Evolutionary conservation across 257 asterid species (phyloP).

Genomic region (Fraxinus cuspidata): DNA sequence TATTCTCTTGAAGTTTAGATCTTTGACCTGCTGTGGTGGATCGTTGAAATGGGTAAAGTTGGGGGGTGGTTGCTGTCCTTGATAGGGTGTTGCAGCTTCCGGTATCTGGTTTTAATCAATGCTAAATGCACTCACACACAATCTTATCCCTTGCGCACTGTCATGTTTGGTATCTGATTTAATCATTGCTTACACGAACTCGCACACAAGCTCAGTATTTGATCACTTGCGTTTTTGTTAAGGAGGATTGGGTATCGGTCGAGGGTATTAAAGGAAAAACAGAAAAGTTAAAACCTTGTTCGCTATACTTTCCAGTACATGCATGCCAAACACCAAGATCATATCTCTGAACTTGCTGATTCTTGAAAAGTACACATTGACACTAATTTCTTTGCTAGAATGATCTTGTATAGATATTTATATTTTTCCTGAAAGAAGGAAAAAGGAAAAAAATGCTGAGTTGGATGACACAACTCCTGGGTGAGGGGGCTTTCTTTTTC

Average conservation of each 20-base stretch:
- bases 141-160: neutral
- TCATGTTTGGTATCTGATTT: neutral
- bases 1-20: conserved; percentile 17
- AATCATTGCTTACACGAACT: too few relatives aligned
- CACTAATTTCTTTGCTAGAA: conserved; percentile 7
- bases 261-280: neutral
- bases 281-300: neutral
- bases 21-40: conserved; percentile 9
- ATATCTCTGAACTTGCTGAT: neutral
- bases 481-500: neutral
- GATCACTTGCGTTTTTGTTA: neutral
- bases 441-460: neutral
- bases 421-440: neutral
- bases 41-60: neutral
- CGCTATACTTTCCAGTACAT: neutral
- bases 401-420: neutral
- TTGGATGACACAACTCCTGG: neutral
- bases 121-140: neutral
- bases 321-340: neutral
- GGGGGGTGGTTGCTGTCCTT: neutral
- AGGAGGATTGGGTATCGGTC: neutral
- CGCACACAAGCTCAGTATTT: neutral
- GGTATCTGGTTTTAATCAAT: neutral
- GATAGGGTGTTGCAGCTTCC: neutral
- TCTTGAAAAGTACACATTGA: neutral